Evolutionary conservation across 306 rosid genomes (phyloP).

Genomic region (Lathyrus tuberosus): DNA sequence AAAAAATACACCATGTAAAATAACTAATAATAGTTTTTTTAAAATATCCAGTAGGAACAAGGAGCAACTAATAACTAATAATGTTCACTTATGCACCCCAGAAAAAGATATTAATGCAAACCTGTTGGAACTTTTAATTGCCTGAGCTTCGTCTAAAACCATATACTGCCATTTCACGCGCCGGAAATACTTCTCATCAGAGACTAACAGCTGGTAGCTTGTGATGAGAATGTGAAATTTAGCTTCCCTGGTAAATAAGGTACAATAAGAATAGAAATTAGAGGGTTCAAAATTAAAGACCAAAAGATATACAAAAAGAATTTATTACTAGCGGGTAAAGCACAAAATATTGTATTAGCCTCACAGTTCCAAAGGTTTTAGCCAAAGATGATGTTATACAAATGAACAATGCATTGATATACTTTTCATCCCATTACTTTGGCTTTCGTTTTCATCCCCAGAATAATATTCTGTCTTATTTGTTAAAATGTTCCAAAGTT

Average conservation of each 20-base stretch:
- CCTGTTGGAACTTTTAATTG: constrained; percentile 94
- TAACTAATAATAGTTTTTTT: constrained; percentile 10
- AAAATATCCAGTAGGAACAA: constrained; percentile 25
- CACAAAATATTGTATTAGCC: constrained; percentile 15
- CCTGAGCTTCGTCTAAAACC: constrained; percentile 99
- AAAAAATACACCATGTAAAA: constrained; percentile 18
- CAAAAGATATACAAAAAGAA: constrained; percentile 11
- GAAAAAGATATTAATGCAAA: constrained; percentile 39
- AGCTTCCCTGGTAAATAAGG: constrained; percentile 69
- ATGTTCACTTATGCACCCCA: constrained; percentile 21
- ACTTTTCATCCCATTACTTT: background rate
- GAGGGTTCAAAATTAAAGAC: constrained; percentile 28
- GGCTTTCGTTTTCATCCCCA: constrained; percentile 15
- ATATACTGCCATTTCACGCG: constrained; percentile 99
- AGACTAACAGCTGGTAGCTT: constrained; percentile 91
- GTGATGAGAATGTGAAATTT: constrained; percentile 95
- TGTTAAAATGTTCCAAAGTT: background rate
- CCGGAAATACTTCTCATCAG: constrained; percentile 84
- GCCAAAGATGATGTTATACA: background rate
- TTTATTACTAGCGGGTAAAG: constrained; percentile 11
- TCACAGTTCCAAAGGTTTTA: constrained; percentile 25
- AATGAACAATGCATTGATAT: constrained; percentile 21
- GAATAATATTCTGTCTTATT: background rate
- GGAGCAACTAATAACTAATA: constrained; percentile 18
- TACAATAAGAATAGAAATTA: constrained; percentile 25